Evolutionary conservation across 495 filamentous ascomycete species (phyloP), one percentile per base, ranked within the genome.

Genomic region (Penicillium simplicissimum): DNA sequence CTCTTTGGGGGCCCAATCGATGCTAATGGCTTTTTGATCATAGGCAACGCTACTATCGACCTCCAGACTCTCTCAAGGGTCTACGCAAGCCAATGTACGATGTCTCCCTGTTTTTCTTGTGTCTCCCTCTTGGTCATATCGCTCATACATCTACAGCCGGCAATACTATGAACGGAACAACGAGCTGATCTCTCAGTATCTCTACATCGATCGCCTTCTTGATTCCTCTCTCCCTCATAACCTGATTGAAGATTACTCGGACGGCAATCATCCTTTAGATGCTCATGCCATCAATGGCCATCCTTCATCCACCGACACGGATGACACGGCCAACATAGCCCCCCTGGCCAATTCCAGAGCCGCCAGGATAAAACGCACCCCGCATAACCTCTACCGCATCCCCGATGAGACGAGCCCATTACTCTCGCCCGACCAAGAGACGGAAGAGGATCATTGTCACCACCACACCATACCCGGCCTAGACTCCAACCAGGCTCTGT

Each of bases 171-270:
- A 93, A 71, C 84, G 89, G 7, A 92, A 84, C 66, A 97, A 97
- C 71, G 82, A 81, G 55, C 75, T 97, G 10, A 85, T 97, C 53
- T 88, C 92, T 58, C 90, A 92, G 65, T 97, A 96, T 71, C 81
- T 91, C 51, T 96, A 94, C 67, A 96, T 96, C 63, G 93, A 97
- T 73, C 84, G 89, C n/a, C 76, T 97, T 19, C 82, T 97, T 36
- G 92, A 96, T 73, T 96, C 91, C 13, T 93, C 92, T 8, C 78
- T 96, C 7, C 92, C 93, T 0, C 91, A 92, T 61, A 85, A 90
- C 67, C 78, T 97, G 15, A 85, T 97, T 53, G 90, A 95, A 66
- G 93, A 96, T 66, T 97, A 97, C 73, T 57, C 65, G 8, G 66
- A 49, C 9, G 59, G 62, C 38, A 47, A 54, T 14, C 48, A 52